Evolutionary conservation across 2,329 filamentous ascomycete genomes (phyloP).

Genomic region (Ophiobolus disseminans): DNA sequence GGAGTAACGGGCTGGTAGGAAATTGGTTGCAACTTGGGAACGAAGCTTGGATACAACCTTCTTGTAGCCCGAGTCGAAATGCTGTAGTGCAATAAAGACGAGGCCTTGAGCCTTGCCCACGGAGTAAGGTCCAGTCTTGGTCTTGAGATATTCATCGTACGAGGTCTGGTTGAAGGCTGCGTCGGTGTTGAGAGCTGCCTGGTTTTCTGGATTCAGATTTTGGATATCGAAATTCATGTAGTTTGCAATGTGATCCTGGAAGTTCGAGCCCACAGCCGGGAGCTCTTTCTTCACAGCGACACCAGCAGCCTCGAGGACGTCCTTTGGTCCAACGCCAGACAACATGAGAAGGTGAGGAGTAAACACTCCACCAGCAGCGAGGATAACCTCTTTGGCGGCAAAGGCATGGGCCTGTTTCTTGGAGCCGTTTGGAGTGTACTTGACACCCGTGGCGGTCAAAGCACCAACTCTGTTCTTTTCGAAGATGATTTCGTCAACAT

Average conservation of each 20-base stretch:
- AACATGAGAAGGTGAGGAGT: constrained; percentile 68
- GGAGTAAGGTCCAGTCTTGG: constrained; percentile 31
- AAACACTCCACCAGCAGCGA: constrained; percentile 63
- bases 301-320: constrained; percentile 4
- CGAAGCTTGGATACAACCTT: constrained; percentile 9
- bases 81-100: constrained; percentile 14
- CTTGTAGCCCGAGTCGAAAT: constrained; percentile 12
- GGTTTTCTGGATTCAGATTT: constrained; percentile 6
- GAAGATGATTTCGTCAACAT: constrained; percentile 19
- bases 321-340: constrained; percentile 61
- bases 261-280: constrained; percentile 28
- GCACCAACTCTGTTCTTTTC: background rate
- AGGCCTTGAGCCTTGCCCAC: constrained; percentile 12
- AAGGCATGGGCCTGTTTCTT: constrained; percentile 4
- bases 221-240: constrained; percentile 12
- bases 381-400: constrained; percentile 57
- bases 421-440: constrained; percentile 2
- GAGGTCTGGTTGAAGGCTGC: constrained; percentile 31
- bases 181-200: constrained; percentile 15
- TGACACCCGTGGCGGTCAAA: constrained; percentile 19
- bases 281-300: constrained; percentile 18
- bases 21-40: constrained; percentile 14
- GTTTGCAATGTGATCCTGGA: constrained; percentile 24
- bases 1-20: constrained; percentile 14
- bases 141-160: constrained; percentile 24